Percentiles rank a stretch among this genome's conserved stretches.
These are phyloP conservation scores for Aureobasidium sp. DNA, from an alignment of 2,329 filamentous ascomycete genomes.

Conservation along the genomic window DNA sequence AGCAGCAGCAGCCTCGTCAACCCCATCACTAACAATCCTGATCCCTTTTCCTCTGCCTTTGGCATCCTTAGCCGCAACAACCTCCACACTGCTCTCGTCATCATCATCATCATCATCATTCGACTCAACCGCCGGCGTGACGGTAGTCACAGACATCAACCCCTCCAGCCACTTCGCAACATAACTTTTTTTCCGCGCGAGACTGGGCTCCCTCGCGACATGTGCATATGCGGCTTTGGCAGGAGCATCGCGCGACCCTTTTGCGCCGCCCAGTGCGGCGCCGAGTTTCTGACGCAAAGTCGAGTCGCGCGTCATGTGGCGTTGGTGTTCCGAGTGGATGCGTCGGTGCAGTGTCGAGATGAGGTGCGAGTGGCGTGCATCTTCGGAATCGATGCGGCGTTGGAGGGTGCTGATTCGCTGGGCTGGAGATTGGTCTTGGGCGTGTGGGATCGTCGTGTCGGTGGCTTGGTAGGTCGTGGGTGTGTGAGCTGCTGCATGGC, in stretches of 20 bases:
- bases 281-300: too few relatives aligned
- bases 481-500: background rate
- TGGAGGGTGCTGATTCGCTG: background rate
- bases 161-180: background rate
- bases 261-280: too few relatives aligned
- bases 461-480: background rate
- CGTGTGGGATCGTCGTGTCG: background rate
- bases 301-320: background rate
- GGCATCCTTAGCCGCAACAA: constrained; percentile 1
- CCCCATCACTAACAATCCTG: background rate
- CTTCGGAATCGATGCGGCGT: background rate
- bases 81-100: background rate
- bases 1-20: background rate
- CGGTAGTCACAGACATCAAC: background rate
- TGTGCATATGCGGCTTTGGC: too few relatives aligned
- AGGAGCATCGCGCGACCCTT: too few relatives aligned
- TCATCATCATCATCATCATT: too few relatives aligned
- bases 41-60: background rate
- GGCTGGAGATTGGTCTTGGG: background rate
- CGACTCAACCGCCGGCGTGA: background rate
- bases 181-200: background rate
- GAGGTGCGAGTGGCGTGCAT: background rate
- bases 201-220: too few relatives aligned
- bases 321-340: background rate
- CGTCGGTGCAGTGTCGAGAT: background rate